Conservation (phyloP, 2,329 filamentous ascomycete species). For the Aspergillus unguis region DNA sequence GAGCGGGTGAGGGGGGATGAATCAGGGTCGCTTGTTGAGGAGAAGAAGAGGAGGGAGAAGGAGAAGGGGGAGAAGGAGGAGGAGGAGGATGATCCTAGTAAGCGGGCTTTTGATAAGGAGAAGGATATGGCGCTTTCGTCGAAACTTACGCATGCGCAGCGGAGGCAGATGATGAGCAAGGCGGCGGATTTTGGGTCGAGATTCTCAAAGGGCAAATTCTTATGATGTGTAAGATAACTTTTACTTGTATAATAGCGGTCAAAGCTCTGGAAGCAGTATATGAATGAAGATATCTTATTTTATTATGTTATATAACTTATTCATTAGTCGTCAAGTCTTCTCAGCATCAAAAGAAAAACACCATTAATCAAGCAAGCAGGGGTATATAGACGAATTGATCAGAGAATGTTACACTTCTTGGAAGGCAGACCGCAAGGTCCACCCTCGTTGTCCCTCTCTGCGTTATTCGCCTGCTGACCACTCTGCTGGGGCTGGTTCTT, state of each 20-base stretch:
- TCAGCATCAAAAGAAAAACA: slow-evolving; percentile 12
- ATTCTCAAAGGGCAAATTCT: slow-evolving; percentile 64
- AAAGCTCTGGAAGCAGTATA: neutral
- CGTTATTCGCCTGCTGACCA: slow-evolving; percentile 38
- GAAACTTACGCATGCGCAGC: slow-evolving; percentile 68
- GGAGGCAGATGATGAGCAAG: slow-evolving; percentile 73
- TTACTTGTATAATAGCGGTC: neutral
- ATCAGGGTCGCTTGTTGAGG: neutral
- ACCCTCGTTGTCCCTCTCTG: slow-evolving; percentile 49
- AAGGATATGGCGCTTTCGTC: slow-evolving; percentile 85
- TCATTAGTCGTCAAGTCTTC: slow-evolving; percentile 13
- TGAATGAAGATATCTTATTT: neutral
- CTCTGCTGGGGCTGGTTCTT: slow-evolving; percentile 29
- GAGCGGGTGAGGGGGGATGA: slow-evolving; percentile 24
- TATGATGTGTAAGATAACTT: neutral
- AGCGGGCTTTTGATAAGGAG: slow-evolving; percentile 81
- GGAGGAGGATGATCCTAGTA: slow-evolving; percentile 86
- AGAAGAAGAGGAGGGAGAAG: slow-evolving; percentile 10
- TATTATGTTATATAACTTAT: slow-evolving; percentile 7
- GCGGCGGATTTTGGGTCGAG: slow-evolving; percentile 53
- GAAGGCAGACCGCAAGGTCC: slow-evolving; percentile 70
- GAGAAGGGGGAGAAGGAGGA: slow-evolving; percentile 42
- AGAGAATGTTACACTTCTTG: slow-evolving; percentile 68
- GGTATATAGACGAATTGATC: slow-evolving; percentile 23
- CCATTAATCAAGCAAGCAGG: slow-evolving; percentile 8